These are phyloP conservation scores for Phytopythium vexans DNA, from an alignment of 352 stramenopile genomes.

Conservation along the genomic window DNA sequence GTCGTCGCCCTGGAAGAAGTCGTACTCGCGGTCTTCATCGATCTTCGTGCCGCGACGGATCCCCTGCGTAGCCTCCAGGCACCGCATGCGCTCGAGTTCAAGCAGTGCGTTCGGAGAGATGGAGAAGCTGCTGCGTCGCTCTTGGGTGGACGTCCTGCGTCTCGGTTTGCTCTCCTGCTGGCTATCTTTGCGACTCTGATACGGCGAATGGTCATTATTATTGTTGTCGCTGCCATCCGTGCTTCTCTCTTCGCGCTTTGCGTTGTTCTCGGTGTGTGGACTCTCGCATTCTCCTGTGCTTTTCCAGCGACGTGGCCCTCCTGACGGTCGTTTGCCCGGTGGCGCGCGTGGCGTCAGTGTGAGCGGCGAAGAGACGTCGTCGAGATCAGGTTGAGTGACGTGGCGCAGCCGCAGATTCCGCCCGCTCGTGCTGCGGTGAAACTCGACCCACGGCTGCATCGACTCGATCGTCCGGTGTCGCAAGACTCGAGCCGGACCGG, in stretches of 20 bases:
- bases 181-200: background rate
- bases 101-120: conserved; percentile 50
- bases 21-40: conserved; percentile 19
- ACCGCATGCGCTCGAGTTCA: conserved; percentile 37
- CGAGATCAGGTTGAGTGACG: conserved; percentile 26
- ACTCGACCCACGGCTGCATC: conserved; percentile 21
- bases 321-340: conserved; percentile 23
- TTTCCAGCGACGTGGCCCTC: conserved; percentile 19
- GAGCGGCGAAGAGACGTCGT: conserved; percentile 28
- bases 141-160: conserved; percentile 11
- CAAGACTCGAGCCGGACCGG: background rate
- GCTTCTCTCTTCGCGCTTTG: background rate
- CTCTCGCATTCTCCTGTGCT: background rate
- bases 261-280: too few relatives aligned
- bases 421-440: conserved; percentile 51
- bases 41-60: conserved; percentile 16
- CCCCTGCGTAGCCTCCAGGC: conserved; percentile 9
- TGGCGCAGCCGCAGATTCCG: conserved; percentile 47
- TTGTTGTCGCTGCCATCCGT: conserved; percentile 15
- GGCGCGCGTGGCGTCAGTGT: conserved; percentile 42
- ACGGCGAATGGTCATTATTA: background rate
- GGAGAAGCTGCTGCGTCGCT: conserved; percentile 62
- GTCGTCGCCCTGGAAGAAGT: conserved; percentile 15
- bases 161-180: conserved; percentile 4
- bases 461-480: conserved; percentile 5